phyloP scores from a whole-genome alignment of 2,329 filamentous ascomycete genomes.

The Ophiostoma montium region DNA sequence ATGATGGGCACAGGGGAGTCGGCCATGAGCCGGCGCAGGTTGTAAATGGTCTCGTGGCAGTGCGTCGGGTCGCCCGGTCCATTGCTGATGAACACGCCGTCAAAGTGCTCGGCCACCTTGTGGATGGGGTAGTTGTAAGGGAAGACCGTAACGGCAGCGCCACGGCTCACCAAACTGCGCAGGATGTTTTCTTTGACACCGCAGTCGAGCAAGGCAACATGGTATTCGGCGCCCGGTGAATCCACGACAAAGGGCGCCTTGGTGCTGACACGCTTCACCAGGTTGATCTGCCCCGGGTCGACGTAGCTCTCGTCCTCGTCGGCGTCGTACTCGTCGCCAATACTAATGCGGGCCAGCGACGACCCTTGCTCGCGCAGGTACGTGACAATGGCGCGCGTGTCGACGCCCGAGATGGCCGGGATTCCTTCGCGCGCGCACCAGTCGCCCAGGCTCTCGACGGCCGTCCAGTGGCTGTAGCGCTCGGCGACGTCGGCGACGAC shows the following conservation, averaged over 20 bases:
- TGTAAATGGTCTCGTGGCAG: constrained; percentile 87
- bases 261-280: constrained; percentile 91
- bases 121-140: constrained; percentile 96
- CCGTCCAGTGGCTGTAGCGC: constrained; percentile 97
- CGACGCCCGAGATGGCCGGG: constrained; percentile 89
- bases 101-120: constrained; percentile 95
- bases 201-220: constrained; percentile 92
- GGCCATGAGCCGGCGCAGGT: constrained; percentile 82
- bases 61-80: constrained; percentile 96
- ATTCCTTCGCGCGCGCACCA: constrained; percentile 97
- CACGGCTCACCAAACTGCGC: constrained; percentile 80
- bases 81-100: constrained; percentile 98
- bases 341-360: constrained; percentile 82
- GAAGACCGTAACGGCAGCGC: constrained; percentile 85
- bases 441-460: constrained; percentile 79
- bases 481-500: constrained; percentile 90
- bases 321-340: constrained; percentile 95
- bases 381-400: constrained; percentile 93
- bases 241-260: constrained; percentile 95
- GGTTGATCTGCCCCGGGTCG: constrained; percentile 91
- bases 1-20: constrained; percentile 83
- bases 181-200: constrained; percentile 99
- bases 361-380: constrained; percentile 92
- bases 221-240: constrained; percentile 67
- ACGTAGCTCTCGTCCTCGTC: constrained; percentile 94